phyloP scores from a whole-genome alignment of 352 stramenopile genomes.

The Blastocystis sp. region DNA sequence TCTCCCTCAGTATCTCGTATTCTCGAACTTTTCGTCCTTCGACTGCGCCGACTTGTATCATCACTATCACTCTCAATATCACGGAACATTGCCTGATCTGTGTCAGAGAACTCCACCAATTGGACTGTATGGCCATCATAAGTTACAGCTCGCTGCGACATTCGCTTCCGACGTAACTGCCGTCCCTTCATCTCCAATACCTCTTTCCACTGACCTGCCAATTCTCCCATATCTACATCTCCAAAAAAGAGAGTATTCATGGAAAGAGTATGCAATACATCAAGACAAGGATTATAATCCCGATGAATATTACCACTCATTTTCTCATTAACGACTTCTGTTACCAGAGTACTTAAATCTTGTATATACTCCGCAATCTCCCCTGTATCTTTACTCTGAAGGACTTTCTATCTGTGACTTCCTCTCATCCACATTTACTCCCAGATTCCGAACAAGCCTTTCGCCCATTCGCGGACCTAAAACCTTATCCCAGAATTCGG shows the following conservation, averaged over 20 bases:
- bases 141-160: slow-evolving; percentile 5
- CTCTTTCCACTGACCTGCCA: slow-evolving; percentile 48
- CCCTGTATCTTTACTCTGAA: slow-evolving; percentile 74
- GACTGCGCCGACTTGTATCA: not conserved
- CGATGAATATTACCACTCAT: slow-evolving; percentile 74
- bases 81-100: not conserved
- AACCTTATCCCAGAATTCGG: slow-evolving; percentile 99
- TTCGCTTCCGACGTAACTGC: slow-evolving; percentile 48
- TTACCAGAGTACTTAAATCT: slow-evolving; percentile 78
- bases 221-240: slow-evolving; percentile 10
- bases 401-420: slow-evolving; percentile 38
- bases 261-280: slow-evolving; percentile 53
- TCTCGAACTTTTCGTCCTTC: not conserved
- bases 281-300: slow-evolving; percentile 25
- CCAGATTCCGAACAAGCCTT: slow-evolving; percentile 81
- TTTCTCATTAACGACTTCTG: slow-evolving; percentile 79
- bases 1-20: slow-evolving; percentile 5
- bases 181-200: slow-evolving; percentile 61
- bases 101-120: slow-evolving; percentile 21
- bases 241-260: slow-evolving; percentile 55
- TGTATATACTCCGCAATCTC: slow-evolving; percentile 81
- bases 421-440: slow-evolving; percentile 78
- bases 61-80: slow-evolving; percentile 36
- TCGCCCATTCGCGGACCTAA: slow-evolving; percentile 78
- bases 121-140: slow-evolving; percentile 47